Base-by-base conservation (phyloP, 805 yeast species). In the Starmerella kuoi region DNA sequence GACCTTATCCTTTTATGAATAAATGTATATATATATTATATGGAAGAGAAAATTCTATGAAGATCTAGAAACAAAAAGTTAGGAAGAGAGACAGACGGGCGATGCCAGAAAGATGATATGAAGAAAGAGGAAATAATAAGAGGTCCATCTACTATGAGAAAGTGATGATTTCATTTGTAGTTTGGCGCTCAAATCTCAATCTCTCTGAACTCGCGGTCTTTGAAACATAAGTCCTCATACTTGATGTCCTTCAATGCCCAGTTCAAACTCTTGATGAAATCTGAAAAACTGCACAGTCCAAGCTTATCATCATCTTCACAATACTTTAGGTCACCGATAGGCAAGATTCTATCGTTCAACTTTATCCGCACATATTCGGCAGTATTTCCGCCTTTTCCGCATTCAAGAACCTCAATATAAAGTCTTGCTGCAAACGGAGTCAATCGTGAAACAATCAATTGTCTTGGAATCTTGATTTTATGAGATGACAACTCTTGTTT, bases 401-500 rank as follows among this genome's bases (percentile, higher is more conserved):
- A 61, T 27, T 58, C 59, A 9, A 66, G 50, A n/a, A 66, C 50
- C 40, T 65, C 69, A 5, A 65, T 59, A 46, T 52, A 59, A 19
- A 65, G 49, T 4, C 64, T 50, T 2, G 69, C 69, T 12, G 66
- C 67, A 42, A 66, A 65, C 22, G 69, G 69, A 1, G 65, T 60
- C 37, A 66, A 51, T 8, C 67, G 48, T 24, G 68, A 63, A 3
- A 62, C 47, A 27, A 65, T 59, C 42, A 64, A 59, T 38, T 61
- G 60, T 17, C 68, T 55, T 4, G 68, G 67, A 19, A 52, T 62
- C 40, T 58, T 56, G 44, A 74, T 66, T 37, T 62, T 61, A 46
- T 65, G 66, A 5, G 69, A 56, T 3, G 76, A 68, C 31, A 74
- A 64, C 31, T 65, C 63, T 3, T 48, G 65, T 63, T 44, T 69